These are phyloP conservation scores for Rhodomyrtus psidioides DNA, from an alignment of 441 rosid species.

Conservation along the genomic window DNA sequence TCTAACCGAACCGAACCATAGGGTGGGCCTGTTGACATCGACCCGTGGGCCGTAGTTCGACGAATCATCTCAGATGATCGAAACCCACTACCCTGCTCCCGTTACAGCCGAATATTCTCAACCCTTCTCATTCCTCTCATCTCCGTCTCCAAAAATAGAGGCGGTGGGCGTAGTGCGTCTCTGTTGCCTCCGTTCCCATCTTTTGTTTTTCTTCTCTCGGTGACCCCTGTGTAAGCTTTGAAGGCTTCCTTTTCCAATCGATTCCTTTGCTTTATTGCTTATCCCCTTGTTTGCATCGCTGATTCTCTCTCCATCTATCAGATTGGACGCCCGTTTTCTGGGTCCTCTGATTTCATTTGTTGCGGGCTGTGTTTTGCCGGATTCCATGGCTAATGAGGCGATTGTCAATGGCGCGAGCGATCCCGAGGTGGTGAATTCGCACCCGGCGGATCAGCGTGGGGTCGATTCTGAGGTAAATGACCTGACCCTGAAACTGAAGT, in stretches of 20 bases:
- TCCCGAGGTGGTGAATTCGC: not conserved
- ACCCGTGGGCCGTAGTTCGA: too few relatives aligned
- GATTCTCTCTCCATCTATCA: not conserved
- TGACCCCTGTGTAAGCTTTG: not conserved
- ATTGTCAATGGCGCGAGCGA: not conserved
- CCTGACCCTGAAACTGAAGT: slow-evolving; percentile 29
- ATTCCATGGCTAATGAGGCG: not conserved
- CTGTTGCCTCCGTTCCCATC: not conserved
- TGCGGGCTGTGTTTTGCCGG: not conserved
- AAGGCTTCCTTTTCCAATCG: not conserved
- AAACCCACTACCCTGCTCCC: too few relatives aligned
- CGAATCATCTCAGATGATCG: too few relatives aligned
- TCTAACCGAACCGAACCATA: too few relatives aligned
- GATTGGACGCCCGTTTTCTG: not conserved
- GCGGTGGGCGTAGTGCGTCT: not conserved
- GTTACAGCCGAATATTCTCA: too few relatives aligned
- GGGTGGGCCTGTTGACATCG: too few relatives aligned
- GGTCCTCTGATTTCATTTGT: not conserved
- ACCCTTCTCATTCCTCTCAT: too few relatives aligned
- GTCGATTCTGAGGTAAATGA: slow-evolving; percentile 15
- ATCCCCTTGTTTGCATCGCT: not conserved
- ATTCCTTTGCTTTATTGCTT: not conserved
- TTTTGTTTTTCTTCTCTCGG: not conserved
- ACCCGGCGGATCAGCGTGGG: not conserved
- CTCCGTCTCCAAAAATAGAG: too few relatives aligned